Evolutionary conservation across 768 basidiomycete species (phyloP).

Genomic region (Gelatoporia subvermispora): DNA sequence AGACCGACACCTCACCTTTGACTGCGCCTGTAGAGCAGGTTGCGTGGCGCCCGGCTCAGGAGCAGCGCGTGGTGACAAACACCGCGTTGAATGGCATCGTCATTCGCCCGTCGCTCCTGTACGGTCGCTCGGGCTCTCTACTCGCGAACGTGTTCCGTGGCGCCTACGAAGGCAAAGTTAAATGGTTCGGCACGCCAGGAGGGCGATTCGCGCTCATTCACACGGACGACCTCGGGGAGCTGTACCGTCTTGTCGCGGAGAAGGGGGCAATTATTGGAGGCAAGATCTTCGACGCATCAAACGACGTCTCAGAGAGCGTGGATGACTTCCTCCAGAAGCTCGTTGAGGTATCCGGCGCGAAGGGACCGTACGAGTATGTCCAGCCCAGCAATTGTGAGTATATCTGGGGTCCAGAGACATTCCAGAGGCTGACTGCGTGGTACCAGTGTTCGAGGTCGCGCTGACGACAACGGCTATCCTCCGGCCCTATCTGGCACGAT

Average conservation of each 20-base stretch:
- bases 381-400: conserved; percentile 33
- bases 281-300: conserved; percentile 36
- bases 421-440: not conserved
- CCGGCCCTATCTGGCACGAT: conserved; percentile 35
- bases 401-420: not conserved
- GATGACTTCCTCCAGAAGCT: conserved; percentile 36
- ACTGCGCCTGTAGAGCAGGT: conserved; percentile 19
- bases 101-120: conserved; percentile 39
- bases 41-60: conserved; percentile 30
- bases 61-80: conserved; percentile 27
- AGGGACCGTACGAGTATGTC: conserved; percentile 30
- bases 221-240: conserved; percentile 41
- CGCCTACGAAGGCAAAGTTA: conserved; percentile 26
- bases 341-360: conserved; percentile 32
- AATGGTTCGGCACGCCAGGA: conserved; percentile 31
- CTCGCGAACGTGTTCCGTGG: conserved; percentile 28
- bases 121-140: conserved; percentile 38
- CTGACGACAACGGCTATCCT: conserved; percentile 26
- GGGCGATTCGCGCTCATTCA: conserved; percentile 34
- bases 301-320: conserved; percentile 35
- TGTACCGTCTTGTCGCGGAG: conserved; percentile 38
- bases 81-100: conserved; percentile 37
- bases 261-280: conserved; percentile 31
- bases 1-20: conserved; percentile 32
- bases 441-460: conserved; percentile 33